Base-by-base conservation (phyloP, 768 basidiomycete species). In the Psilocybe cubensis region DNA sequence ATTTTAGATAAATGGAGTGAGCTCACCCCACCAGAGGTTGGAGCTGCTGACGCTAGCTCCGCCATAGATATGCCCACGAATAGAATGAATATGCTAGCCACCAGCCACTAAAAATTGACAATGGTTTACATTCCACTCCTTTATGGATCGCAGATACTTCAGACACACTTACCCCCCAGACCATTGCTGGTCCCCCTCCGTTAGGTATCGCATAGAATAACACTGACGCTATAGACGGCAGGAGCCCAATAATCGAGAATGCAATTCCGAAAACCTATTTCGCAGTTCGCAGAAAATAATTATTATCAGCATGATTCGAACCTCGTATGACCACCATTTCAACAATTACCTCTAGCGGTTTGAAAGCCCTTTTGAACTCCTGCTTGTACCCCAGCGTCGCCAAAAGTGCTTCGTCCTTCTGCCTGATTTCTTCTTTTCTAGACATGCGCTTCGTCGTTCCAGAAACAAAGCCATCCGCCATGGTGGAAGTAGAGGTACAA, bases 181-280 rank as follows among this genome's bases (percentile, higher is more conserved):
- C 85, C 85, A 90, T 86, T 1, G 85, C 80, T 1, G 84, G 81
- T 0, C 86, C 82, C 4, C 86, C 88, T 12, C 89, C 89, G 68
- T 89, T 86, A 0, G 86, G 86, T 20, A 88, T 72, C 2, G 86
- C 78, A 66, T 84, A 85, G 59, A 78, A 77, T 35, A 82, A 59
- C 12, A 80, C 79, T 28, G 79, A 81, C 8, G 86, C 83, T 29
- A 89, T 87, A 0, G 88, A 87, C 9, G 88, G 80, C 11, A 90
- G 67, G 0, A 83, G 68, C 1, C 89, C 88, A 50, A 90, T 87
- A 57, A 90, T 84, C 1, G 84, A 86, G 67, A 90, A 90, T 0
- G 84, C 82, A 31, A 89, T 73, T 0, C 89, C 88, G 60, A 90
- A 90, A 5, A 89, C 83, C 85, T 90, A 38, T 38, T 7, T 33